phyloP scores from a whole-genome alignment of 2,329 filamentous ascomycete genomes.

The Oidium heveae region DNA sequence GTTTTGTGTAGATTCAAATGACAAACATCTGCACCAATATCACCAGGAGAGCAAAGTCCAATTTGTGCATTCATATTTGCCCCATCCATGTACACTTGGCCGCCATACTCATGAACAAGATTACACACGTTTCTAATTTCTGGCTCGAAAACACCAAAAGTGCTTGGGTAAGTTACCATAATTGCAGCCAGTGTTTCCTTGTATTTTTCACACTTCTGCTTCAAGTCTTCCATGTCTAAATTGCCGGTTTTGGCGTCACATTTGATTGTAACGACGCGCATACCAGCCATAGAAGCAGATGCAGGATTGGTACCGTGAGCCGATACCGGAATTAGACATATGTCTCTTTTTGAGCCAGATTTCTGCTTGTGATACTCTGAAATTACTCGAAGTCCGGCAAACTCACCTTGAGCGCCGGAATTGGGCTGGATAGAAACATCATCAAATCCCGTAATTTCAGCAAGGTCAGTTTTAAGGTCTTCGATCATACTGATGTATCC shows the following conservation, averaged over 20 bases:
- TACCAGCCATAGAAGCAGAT: slow-evolving; percentile 83
- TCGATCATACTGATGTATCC: slow-evolving; percentile 48
- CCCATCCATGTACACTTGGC: slow-evolving; percentile 95
- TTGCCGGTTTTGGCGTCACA: slow-evolving; percentile 74
- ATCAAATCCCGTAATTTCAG: slow-evolving; percentile 70
- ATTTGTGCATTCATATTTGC: slow-evolving; percentile 99
- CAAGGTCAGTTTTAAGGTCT: slow-evolving; percentile 50
- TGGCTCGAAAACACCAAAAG: slow-evolving; percentile 85
- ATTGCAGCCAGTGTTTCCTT: slow-evolving; percentile 67
- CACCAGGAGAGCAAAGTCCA: slow-evolving; percentile 76
- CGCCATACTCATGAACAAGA: slow-evolving; percentile 65
- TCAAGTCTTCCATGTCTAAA: slow-evolving; percentile 63
- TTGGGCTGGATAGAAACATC: slow-evolving; percentile 82
- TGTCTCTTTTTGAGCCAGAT: slow-evolving; percentile 48
- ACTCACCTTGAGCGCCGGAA: slow-evolving; percentile 88
- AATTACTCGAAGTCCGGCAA: slow-evolving; percentile 71
- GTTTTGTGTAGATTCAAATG: slow-evolving; percentile 97
- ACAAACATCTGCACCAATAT: slow-evolving; percentile 90
- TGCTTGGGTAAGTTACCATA: slow-evolving; percentile 93
- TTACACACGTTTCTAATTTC: slow-evolving; percentile 64
- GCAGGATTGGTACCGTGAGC: slow-evolving; percentile 93
- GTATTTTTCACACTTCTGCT: slow-evolving; percentile 74
- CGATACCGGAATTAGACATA: slow-evolving; percentile 84
- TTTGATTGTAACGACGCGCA: slow-evolving; percentile 82
- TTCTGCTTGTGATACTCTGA: slow-evolving; percentile 56